Conservation (phyloP, 495 filamentous ascomycete species). For the Daldinia childiae region DNA sequence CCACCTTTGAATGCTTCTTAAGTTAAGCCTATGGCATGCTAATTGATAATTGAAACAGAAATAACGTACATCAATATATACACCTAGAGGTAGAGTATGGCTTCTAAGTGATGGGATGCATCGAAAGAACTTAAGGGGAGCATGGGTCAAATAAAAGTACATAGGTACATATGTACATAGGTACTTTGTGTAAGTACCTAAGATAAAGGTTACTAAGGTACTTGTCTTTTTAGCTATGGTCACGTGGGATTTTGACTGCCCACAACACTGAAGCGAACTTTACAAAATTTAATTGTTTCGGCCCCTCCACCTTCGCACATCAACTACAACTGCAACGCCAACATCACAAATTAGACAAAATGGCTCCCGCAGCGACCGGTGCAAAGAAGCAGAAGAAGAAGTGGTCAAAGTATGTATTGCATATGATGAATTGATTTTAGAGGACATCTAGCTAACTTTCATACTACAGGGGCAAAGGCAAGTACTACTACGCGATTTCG, state of each 20-base stretch:
- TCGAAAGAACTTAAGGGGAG: background rate
- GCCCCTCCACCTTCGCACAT: slow-evolving; percentile 51
- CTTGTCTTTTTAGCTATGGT: slow-evolving; percentile 4
- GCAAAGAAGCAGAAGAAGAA: slow-evolving; percentile 99
- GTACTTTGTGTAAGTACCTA: no score
- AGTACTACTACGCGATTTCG: slow-evolving; percentile 38
- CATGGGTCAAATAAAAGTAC: background rate
- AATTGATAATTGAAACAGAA: no score
- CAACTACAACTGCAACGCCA: slow-evolving; percentile 55
- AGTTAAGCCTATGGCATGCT: no score
- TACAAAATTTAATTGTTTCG: slow-evolving; percentile 49
- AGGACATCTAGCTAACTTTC: slow-evolving; percentile 37
- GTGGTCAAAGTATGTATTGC: slow-evolving; percentile 86
- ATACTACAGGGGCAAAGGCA: slow-evolving; percentile 46
- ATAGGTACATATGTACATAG: background rate
- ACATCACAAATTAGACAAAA: slow-evolving; percentile 55
- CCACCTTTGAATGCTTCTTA: no score
- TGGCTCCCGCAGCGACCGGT: slow-evolving; percentile 83
- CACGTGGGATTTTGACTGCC: slow-evolving; percentile 33
- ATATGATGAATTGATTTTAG: background rate
- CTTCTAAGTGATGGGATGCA: background rate
- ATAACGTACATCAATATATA: no score
- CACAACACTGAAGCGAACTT: slow-evolving; percentile 47
- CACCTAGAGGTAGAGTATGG: no score
- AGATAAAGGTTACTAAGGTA: background rate